Base-by-base conservation (phyloP, 2,329 filamentous ascomycete genomes). In the Cryphonectria parasitica region DNA sequence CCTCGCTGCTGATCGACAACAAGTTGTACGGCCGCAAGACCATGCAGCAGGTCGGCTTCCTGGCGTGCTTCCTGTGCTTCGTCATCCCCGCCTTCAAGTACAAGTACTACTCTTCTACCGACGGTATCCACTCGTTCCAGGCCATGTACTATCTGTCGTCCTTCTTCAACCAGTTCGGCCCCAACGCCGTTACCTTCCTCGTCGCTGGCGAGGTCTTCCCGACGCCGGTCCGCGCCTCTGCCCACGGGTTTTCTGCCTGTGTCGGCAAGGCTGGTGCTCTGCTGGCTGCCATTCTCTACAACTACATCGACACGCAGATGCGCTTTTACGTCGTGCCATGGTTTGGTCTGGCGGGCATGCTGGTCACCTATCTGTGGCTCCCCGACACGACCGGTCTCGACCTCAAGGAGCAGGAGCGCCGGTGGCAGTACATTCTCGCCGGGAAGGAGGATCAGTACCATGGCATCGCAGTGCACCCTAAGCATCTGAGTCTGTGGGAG, bases 151-250 rank as follows among this genome's bases (percentile, higher is more conserved):
- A 97, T 84, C 81, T 98, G 76, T 97, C 94, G 10, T 97, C 93
- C 34, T 98, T 98, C 86, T 98, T 98, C 90, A 98, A 98, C 87
- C 95, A 98, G 80, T 98, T 98, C 78, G 95, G 95, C 17, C 95
- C 95, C 82, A 98, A 98, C 87, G 91, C 90, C 63, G 94, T 98
- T 77, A 97, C 95, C 73, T 98, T 98, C 92, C 89, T 98, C 75
- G 93, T 97, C 49, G 95, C 95, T 60, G 95, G 94, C 60, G 95
- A 98, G 81, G 94, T 97, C n/a, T 98, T 93, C 87, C 95, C 95
- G 13, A 97, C 95, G 0, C 93, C 95, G 13, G 90, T 98, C 75
- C 94, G 95, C 77, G 95, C 95, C 75, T 94, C 93, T 25, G 95
- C 95, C 66, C 95, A 98, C 85, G 95, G 95, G 70, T 93, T 98